Evolutionary conservation across 164 flowering plant genomes (phyloP).

Genomic region (Piper betle): DNA sequence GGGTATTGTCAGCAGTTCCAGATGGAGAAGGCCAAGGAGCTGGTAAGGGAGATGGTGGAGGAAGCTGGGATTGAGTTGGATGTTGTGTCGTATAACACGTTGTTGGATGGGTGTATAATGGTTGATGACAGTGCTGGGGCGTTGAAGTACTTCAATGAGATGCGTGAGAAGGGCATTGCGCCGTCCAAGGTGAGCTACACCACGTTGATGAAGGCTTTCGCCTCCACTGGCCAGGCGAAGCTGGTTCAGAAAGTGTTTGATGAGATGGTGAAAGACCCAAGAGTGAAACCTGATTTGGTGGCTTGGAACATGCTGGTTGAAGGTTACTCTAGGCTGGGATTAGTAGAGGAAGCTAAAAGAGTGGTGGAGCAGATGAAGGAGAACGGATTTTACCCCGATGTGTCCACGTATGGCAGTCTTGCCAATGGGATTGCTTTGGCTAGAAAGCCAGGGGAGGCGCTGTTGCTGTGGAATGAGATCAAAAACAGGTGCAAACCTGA

Average conservation of each 20-base stretch:
- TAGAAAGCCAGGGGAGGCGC: slow-evolving; percentile 90
- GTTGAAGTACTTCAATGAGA: slow-evolving; percentile 71
- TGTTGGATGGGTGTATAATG: slow-evolving; percentile 80
- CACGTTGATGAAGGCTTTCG: slow-evolving; percentile 92
- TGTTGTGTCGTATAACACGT: slow-evolving; percentile 82
- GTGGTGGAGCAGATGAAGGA: slow-evolving; percentile 56
- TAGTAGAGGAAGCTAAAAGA: slow-evolving; percentile 70
- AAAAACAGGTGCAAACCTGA: slow-evolving; percentile 46
- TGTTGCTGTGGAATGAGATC: slow-evolving; percentile 84
- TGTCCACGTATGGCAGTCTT: slow-evolving; percentile 79
- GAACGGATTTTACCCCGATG: slow-evolving; percentile 58
- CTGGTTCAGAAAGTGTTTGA: slow-evolving; percentile 70
- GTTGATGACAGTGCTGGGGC: slow-evolving; percentile 86
- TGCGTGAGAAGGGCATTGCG: slow-evolving; percentile 67
- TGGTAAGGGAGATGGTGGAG: slow-evolving; percentile 54
- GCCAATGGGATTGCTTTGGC: slow-evolving; percentile 81
- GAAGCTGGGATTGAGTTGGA: slow-evolving; percentile 56
- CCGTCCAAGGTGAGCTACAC: slow-evolving; percentile 96
- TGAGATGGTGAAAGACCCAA: slow-evolving; percentile 73
- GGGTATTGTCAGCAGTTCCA: slow-evolving; percentile 88
- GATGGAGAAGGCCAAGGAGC: slow-evolving; percentile 61
- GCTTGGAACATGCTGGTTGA: slow-evolving; percentile 98
- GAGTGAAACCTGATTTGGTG: slow-evolving; percentile 67
- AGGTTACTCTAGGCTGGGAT: slow-evolving; percentile 65
- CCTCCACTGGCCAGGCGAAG: slow-evolving; percentile 72